phyloP scores from a whole-genome alignment of 805 yeast genomes.

The Torulaspora microellipsoides region DNA sequence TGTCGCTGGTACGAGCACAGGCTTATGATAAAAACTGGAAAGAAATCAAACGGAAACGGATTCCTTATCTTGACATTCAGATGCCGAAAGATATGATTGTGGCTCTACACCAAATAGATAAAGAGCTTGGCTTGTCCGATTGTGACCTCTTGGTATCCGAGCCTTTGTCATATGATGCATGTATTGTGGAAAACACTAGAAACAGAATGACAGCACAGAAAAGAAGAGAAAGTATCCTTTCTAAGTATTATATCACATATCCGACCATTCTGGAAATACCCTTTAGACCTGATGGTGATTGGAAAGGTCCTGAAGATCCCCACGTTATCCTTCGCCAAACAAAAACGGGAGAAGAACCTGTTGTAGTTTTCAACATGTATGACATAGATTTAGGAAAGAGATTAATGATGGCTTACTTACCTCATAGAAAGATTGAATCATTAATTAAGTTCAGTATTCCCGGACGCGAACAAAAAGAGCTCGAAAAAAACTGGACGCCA shows the following conservation, averaged over 20 bases:
- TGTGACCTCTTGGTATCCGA: slow-evolving; percentile 23
- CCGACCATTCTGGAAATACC: slow-evolving; percentile 14
- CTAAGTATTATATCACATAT: slow-evolving; percentile 12
- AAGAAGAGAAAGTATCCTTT: slow-evolving; percentile 6
- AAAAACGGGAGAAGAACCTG: slow-evolving; percentile 13
- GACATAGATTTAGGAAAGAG: slow-evolving; percentile 8
- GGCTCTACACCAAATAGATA: slow-evolving; percentile 23
- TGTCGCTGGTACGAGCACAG: slow-evolving; percentile 43
- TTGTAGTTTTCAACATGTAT: slow-evolving; percentile 14
- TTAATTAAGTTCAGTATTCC: slow-evolving; percentile 8
- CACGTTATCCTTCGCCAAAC: slow-evolving; percentile 10
- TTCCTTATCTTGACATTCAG: slow-evolving; percentile 31
- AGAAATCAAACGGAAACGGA: slow-evolving; percentile 38
- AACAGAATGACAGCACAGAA: slow-evolving; percentile 14
- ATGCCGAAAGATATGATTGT: slow-evolving; percentile 24
- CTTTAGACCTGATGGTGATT: slow-evolving; percentile 8
- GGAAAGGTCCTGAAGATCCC: slow-evolving; percentile 19
- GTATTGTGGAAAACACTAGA: slow-evolving; percentile 20
- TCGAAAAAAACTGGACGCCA: slow-evolving; percentile 18
- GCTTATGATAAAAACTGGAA: slow-evolving; percentile 44
- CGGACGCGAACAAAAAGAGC: slow-evolving; percentile 4
- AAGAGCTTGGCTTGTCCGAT: slow-evolving; percentile 24
- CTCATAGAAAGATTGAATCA: slow-evolving; percentile 16
- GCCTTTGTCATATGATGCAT: slow-evolving; percentile 16
- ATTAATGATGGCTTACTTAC: slow-evolving; percentile 13